A percentile compares a stretch with the other conserved stretches of the same genome.
phyloP scores from a whole-genome alignment of 106 monocot species.

The Dendrobium chrysotoxum region DNA sequence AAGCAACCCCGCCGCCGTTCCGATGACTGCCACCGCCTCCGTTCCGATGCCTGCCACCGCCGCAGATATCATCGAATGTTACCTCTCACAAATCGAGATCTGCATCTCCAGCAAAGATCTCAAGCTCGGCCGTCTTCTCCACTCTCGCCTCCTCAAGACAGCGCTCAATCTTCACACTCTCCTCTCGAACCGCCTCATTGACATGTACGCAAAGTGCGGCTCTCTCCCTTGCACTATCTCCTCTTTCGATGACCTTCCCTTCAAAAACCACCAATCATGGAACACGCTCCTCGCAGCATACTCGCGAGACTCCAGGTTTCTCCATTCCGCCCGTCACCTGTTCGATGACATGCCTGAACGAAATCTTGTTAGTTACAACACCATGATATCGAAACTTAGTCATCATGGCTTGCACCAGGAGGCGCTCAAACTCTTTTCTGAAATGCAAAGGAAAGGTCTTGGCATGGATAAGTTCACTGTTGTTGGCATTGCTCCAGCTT shows the following conservation, averaged over 20 bases:
- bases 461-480: slow-evolving; percentile 49
- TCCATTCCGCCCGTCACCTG: slow-evolving; percentile 17
- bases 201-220: slow-evolving; percentile 36
- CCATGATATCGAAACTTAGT: slow-evolving; percentile 35
- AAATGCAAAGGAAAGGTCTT: slow-evolving; percentile 17
- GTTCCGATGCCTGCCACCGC: no score
- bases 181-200: slow-evolving; percentile 55
- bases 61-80: slow-evolving; percentile 5
- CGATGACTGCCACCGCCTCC: no score
- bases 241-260: slow-evolving; percentile 27
- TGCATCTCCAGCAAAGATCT: slow-evolving; percentile 27
- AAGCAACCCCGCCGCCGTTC: not conserved
- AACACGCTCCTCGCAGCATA: slow-evolving; percentile 44
- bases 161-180: slow-evolving; percentile 41
- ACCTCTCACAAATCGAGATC: slow-evolving; percentile 24
- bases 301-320: slow-evolving; percentile 5
- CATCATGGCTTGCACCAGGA: slow-evolving; percentile 13
- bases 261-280: slow-evolving; percentile 43
- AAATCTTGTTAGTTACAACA: slow-evolving; percentile 47
- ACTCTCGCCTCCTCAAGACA: slow-evolving; percentile 44
- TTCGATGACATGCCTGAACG: slow-evolving; percentile 42
- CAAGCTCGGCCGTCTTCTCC: slow-evolving; percentile 24
- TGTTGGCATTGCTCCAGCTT: slow-evolving; percentile 32
- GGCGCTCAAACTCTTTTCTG: slow-evolving; percentile 24
- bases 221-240: slow-evolving; percentile 7